Conservation (phyloP, 2,329 filamentous ascomycete species). For the Raffaelea arxii region DNA sequence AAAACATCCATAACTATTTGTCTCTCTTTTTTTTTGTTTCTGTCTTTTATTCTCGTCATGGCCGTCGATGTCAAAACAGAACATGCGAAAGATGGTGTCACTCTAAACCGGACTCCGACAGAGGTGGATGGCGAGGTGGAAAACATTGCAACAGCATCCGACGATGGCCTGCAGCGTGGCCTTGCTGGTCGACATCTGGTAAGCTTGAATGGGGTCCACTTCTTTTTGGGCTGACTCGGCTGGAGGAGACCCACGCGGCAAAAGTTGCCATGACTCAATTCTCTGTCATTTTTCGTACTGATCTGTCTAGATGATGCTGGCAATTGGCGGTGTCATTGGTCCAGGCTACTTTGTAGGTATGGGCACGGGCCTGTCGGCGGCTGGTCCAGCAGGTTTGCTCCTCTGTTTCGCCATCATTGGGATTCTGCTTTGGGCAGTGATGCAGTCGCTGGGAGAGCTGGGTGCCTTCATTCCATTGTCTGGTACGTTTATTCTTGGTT, state of each 20-base stretch:
- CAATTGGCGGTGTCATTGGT: slow-evolving; percentile 1
- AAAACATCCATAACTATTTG: no score
- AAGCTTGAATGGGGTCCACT: neutral
- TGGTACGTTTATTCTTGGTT: neutral
- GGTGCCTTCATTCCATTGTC: slow-evolving; percentile 1
- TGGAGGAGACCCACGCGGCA: no score
- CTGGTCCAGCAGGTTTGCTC: neutral
- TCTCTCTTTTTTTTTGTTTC: no score
- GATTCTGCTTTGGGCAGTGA: neutral
- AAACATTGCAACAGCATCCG: neutral
- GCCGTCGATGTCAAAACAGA: no score
- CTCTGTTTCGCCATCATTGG: neutral
- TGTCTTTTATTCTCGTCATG: no score
- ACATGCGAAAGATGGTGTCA: no score
- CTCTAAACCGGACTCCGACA: no score
- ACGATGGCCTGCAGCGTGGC: neutral
- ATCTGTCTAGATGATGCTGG: slow-evolving; percentile 1
- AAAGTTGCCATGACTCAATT: no score
- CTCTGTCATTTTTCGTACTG: neutral
- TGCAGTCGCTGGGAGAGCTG: slow-evolving; percentile 2
- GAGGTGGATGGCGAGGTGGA: neutral
- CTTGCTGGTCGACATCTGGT: neutral
- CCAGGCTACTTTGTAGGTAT: slow-evolving; percentile 1
- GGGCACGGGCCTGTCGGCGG: neutral
- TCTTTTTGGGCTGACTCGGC: no score